Evolutionary conservation across 2,329 filamentous ascomycete genomes (phyloP).

Genomic region (Trichoderma semiorbis): DNA sequence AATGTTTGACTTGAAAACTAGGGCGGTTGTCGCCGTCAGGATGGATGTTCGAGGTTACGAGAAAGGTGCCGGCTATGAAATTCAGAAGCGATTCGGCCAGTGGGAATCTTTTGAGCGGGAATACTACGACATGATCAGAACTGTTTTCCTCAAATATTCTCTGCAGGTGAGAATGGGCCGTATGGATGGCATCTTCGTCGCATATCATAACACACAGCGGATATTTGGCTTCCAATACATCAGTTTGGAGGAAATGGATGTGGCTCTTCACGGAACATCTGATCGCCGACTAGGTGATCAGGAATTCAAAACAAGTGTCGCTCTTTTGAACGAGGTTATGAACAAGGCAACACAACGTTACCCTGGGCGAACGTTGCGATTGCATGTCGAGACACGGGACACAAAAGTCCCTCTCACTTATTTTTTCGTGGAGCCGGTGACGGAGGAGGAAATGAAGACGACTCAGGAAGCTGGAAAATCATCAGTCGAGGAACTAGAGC

Average conservation of each 20-base stretch:
- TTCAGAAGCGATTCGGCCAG: slow-evolving; percentile 68
- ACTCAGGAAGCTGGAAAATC: slow-evolving; percentile 69
- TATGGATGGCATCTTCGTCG: slow-evolving; percentile 98
- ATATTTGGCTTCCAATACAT: slow-evolving; percentile 99
- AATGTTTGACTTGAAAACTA: slow-evolving; percentile 94
- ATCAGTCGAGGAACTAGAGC: slow-evolving; percentile 67
- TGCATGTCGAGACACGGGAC: slow-evolving; percentile 76
- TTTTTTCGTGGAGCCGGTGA: slow-evolving; percentile 83
- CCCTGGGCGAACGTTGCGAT: slow-evolving; percentile 70
- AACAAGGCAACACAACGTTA: slow-evolving; percentile 71
- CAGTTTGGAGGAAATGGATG: slow-evolving; percentile 80
- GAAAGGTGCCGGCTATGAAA: slow-evolving; percentile 80
- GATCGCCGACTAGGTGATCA: slow-evolving; percentile 67
- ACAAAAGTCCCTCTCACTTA: slow-evolving; percentile 68
- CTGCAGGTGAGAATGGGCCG: slow-evolving; percentile 94
- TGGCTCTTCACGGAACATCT: slow-evolving; percentile 75
- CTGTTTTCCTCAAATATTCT: slow-evolving; percentile 94
- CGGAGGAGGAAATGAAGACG: slow-evolving; percentile 63
- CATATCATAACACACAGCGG: slow-evolving; percentile 89
- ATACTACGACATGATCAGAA: slow-evolving; percentile 93
- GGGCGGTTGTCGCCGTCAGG: slow-evolving; percentile 85
- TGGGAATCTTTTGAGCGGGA: slow-evolving; percentile 94
- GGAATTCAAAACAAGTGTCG: slow-evolving; percentile 81
- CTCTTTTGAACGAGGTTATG: slow-evolving; percentile 74
- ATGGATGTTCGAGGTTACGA: slow-evolving; percentile 76